phyloP scores from a whole-genome alignment of 2,329 filamentous ascomycete species.

The Colletotrichum sp. region DNA sequence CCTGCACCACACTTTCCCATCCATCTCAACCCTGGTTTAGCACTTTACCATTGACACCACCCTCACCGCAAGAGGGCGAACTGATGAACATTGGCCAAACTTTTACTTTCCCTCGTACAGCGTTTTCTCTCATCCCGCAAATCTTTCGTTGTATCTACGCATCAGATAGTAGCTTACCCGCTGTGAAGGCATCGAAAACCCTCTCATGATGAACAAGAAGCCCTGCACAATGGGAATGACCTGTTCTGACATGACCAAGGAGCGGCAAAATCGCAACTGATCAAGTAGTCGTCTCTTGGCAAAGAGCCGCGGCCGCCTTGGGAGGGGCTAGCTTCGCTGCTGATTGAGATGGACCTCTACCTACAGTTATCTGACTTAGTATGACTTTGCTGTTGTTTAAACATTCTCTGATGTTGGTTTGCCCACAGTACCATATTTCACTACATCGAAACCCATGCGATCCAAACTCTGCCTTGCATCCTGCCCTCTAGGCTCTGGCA shows the following conservation, averaged over 20 bases:
- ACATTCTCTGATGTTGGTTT: not conserved
- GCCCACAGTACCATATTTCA: not conserved
- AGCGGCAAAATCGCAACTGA: not conserved
- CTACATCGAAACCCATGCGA: not conserved
- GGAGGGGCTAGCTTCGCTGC: not conserved
- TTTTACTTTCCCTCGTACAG: not conserved
- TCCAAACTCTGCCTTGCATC: not conserved
- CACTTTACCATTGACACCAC: not conserved
- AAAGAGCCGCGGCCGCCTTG: not conserved
- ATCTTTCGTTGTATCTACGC: not conserved
- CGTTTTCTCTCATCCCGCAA: not conserved
- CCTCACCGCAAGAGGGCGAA: not conserved
- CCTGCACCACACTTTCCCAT: not conserved
- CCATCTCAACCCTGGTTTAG: not conserved
- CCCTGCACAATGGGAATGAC: not conserved
- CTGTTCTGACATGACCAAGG: not conserved
- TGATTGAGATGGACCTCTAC: not conserved
- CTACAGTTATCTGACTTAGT: not conserved
- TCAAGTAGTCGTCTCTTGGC: slow-evolving; percentile 2
- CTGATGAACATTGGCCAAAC: not conserved
- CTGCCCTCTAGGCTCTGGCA: not conserved
- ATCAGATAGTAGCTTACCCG: not conserved
- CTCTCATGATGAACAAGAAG: not conserved
- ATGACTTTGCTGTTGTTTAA: not conserved
- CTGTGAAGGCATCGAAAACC: not conserved